These are phyloP conservation scores for Daphne laureola DNA, from an alignment of 441 rosid genomes.

Conservation along the genomic window DNA sequence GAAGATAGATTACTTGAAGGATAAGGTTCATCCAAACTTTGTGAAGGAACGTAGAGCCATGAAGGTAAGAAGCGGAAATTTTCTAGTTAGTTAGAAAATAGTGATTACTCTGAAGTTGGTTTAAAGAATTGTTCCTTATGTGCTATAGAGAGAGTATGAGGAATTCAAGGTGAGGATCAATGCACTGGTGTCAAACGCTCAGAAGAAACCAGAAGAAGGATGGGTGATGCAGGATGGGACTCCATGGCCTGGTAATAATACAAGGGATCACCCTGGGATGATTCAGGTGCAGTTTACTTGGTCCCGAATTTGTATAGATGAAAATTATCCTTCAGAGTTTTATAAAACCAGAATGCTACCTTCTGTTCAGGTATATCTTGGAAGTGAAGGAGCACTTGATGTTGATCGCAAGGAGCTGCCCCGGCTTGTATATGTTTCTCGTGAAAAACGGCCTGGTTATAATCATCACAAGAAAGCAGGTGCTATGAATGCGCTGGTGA, in stretches of 20 bases:
- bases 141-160: slow-evolving; percentile 75
- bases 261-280: slow-evolving; percentile 96
- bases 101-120: background rate
- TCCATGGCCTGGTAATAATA: slow-evolving; percentile 92
- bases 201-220: slow-evolving; percentile 91
- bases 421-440: slow-evolving; percentile 75
- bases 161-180: slow-evolving; percentile 86
- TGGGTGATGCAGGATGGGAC: slow-evolving; percentile 98
- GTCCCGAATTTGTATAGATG: background rate
- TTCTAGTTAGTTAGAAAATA: slow-evolving; percentile 3
- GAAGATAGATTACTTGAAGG: slow-evolving; percentile 87
- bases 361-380: slow-evolving; percentile 60
- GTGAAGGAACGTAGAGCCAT: slow-evolving; percentile 95
- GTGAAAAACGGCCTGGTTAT: slow-evolving; percentile 86
- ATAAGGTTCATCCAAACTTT: slow-evolving; percentile 79
- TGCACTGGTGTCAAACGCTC: slow-evolving; percentile 81
- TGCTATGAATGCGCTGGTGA: slow-evolving; percentile 87
- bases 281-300: slow-evolving; percentile 72
- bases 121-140: slow-evolving; percentile 5
- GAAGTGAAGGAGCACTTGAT: slow-evolving; percentile 80
- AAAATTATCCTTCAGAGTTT: slow-evolving; percentile 3
- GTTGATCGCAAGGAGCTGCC: slow-evolving; percentile 84
- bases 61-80: slow-evolving; percentile 45
- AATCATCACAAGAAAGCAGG: slow-evolving; percentile 92
- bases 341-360: slow-evolving; percentile 1